Percentiles rank a stretch among this genome's conserved stretches.
phyloP scores from a whole-genome alignment of 306 rosid genomes.

The Cucumis cinereus region DNA sequence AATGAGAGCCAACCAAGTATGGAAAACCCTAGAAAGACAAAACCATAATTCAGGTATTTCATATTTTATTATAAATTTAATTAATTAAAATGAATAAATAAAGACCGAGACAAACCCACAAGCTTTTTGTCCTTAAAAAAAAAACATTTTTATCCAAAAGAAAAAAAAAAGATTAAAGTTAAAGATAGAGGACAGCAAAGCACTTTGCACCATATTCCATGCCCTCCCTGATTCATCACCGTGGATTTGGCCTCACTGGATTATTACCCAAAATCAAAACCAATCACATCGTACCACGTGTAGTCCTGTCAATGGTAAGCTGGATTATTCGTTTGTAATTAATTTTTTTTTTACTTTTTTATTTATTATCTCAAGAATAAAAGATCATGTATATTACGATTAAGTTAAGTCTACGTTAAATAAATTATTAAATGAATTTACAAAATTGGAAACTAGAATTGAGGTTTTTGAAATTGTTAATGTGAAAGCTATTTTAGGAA shows the following conservation, averaged over 20 bases:
- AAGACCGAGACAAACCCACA: neutral
- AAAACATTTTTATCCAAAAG: neutral
- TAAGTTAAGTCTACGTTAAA: no score
- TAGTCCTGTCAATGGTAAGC: neutral
- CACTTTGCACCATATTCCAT: neutral
- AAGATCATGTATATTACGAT: no score
- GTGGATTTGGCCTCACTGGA: neutral
- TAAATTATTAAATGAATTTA: no score
- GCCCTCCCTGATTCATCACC: neutral
- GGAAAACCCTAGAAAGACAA: neutral
- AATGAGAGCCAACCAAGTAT: no score
- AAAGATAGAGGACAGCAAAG: neutral
- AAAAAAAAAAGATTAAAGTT: neutral
- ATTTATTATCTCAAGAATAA: no score
- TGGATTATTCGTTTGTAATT: neutral
- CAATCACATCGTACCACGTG: neutral
- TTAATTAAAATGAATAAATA: neutral
- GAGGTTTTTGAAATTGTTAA: neutral
- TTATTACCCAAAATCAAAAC: neutral
- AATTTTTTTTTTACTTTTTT: no score
- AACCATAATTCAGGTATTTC: neutral
- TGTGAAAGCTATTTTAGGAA: neutral
- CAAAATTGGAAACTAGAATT: no score
- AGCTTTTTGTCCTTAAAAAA: neutral
- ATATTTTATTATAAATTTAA: no score